These are phyloP conservation scores for Zygosaccharomyces rouxii DNA, from an alignment of 805 yeast genomes.

Conservation along the genomic window DNA sequence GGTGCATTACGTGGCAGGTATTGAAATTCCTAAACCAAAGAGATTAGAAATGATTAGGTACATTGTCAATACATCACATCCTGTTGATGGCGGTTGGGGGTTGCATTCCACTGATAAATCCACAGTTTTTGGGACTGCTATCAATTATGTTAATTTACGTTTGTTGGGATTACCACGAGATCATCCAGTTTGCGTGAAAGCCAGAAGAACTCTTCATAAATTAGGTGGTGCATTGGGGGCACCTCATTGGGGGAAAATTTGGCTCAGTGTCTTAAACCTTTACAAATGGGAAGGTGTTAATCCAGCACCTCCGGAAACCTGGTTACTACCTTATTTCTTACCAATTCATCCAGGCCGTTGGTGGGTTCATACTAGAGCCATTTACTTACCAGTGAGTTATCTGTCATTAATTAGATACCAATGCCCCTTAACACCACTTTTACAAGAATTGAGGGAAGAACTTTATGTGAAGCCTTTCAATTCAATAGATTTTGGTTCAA, in stretches of 20 bases:
- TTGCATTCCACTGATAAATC: constrained; percentile 87
- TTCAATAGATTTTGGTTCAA: constrained; percentile 58
- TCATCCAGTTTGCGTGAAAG: constrained; percentile 75
- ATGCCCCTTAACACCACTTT: constrained; percentile 59
- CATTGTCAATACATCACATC: constrained; percentile 87
- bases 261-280: constrained; percentile 75
- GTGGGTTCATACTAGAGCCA: constrained; percentile 99
- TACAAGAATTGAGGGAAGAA: constrained; percentile 66
- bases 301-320: constrained; percentile 95
- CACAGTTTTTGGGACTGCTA: constrained; percentile 90
- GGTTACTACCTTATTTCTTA: constrained; percentile 74
- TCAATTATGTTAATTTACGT: constrained; percentile 80
- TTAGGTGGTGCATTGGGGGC: constrained; percentile 86
- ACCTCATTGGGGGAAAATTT: constrained; percentile 98
- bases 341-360: constrained; percentile 94
- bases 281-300: constrained; percentile 96
- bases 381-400: constrained; percentile 83
- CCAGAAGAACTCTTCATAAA: constrained; percentile 60
- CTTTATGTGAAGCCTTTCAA: constrained; percentile 68
- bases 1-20: constrained; percentile 63
- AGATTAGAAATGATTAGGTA: constrained; percentile 74
- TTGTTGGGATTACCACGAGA: constrained; percentile 68
- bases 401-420: constrained; percentile 52
- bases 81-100: constrained; percentile 99
- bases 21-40: constrained; percentile 62